Base-by-base conservation (phyloP, 371 early-diverging fungal genomes). In the Batkoa obscura region DNA sequence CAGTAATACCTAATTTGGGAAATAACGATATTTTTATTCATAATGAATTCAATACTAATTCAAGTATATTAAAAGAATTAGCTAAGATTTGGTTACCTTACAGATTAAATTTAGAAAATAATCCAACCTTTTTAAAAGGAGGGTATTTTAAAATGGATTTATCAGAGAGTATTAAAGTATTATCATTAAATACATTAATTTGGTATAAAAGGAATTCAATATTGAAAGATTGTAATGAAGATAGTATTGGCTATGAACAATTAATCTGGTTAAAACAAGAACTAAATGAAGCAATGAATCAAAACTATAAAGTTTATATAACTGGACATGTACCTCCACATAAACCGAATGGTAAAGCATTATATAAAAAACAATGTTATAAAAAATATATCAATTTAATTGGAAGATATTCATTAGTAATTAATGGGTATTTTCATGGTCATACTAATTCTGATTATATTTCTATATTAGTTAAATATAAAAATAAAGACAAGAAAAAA, bases 321-420 rank as follows among this genome's bases (percentile, higher is more conserved):
- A 68, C 70, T 56, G 67, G 69, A 5, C 76, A 78, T 66, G 62
- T 76, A 23, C 74, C 76, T 12, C 75, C 79, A 8, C 61, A 63
- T 30, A 63, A 68, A 42, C 8, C n/a, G 0, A 9, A 38, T 2
- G 58, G 61, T 48, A 57, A 57, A 67, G 66, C 43, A 56, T 61
- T 50, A 59, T 64, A 15, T 56, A 55, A 2, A 55, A 55, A 33
- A 48, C 59, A 12, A 59, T 78, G 76, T 56, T 67, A 70, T 43
- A 30, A 12, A 0, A 32, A 57, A 36, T 78, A 70, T 35, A 43
- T 67, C 33, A 54, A 68, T 45, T 36, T 78, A 30, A 59, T 76
- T 12, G 76, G 73, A 9, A 45, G 61, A 32, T 69, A 72, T 58
- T 43, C 64, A 9, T 59, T 66, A 46, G 48, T 63, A 2, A 75